A percentile compares a stretch with the other conserved stretches of the same genome.
Conservation (phyloP, 495 filamentous ascomycete species). For the Chaetomium tenue region DNA sequence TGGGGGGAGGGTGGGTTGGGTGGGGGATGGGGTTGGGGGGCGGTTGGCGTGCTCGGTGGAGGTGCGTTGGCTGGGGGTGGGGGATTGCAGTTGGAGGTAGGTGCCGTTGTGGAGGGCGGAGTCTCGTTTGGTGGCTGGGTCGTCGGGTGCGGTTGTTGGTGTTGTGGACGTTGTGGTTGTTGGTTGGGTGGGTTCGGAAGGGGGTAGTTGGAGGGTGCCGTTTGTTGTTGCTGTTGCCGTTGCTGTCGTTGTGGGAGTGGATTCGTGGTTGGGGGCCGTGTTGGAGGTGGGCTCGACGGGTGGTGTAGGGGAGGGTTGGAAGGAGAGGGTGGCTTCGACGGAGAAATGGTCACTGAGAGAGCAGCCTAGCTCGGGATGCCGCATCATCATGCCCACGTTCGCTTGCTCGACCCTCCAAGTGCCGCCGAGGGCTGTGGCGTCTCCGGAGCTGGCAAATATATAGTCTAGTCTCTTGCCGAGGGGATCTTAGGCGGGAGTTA, state of each 20-base stretch:
- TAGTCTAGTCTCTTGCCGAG: constrained; percentile 90
- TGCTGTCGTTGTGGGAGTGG: constrained; percentile 19
- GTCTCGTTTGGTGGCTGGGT: constrained; percentile 35
- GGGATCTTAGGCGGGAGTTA: constrained; percentile 53
- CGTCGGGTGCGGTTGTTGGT: background rate
- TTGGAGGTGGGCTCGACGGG: constrained; percentile 1
- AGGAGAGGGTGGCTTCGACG: constrained; percentile 65
- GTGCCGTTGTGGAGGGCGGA: constrained; percentile 37
- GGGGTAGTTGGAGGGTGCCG: constrained; percentile 66
- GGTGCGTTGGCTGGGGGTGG: constrained; percentile 28
- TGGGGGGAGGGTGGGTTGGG: constrained; percentile 27
- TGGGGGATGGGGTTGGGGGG: constrained; percentile 18
- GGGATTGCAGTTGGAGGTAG: constrained; percentile 34
- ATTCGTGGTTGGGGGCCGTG: constrained; percentile 23
- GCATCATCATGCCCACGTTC: constrained; percentile 74
- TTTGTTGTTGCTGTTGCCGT: constrained; percentile 27
- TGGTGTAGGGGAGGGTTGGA: constrained; percentile 30
- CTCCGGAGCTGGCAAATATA: constrained; percentile 61
- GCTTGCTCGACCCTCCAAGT: constrained; percentile 67
- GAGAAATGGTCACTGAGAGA: constrained; percentile 93
- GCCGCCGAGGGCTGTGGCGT: constrained; percentile 31
- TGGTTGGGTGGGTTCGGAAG: constrained; percentile 73
- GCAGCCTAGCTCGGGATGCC: constrained; percentile 77
- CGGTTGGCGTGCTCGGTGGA: constrained; percentile 19
- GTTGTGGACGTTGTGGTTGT: background rate